These are phyloP conservation scores for Globisporangium recalcitrans DNA, from an alignment of 352 stramenopile genomes.

Conservation along the genomic window DNA sequence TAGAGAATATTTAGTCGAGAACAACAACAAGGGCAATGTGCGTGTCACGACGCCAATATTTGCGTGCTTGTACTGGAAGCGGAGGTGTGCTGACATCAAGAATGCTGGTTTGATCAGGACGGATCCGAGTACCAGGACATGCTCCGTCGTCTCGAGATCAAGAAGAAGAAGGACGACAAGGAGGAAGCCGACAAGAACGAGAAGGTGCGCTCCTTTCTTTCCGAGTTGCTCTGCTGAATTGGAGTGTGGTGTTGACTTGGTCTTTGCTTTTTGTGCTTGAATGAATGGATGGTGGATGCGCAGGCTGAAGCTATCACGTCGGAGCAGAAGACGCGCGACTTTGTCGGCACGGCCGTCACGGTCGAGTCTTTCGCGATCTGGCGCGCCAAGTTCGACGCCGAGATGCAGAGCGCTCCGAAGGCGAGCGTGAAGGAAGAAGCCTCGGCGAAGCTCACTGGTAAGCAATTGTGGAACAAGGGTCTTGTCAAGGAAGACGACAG, in stretches of 20 bases:
- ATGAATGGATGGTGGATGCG: no score
- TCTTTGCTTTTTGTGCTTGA: no score
- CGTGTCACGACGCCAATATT: not conserved
- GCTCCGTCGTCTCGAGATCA: slow-evolving; percentile 74
- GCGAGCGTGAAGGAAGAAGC: slow-evolving; percentile 56
- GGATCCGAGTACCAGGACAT: slow-evolving; percentile 88
- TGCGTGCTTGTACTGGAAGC: not conserved
- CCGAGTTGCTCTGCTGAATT: no score
- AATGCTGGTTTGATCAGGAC: slow-evolving; percentile 37
- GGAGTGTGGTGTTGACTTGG: no score
- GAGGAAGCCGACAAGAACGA: slow-evolving; percentile 48
- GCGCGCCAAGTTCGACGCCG: slow-evolving; percentile 63
- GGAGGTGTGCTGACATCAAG: not conserved
- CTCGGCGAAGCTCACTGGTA: slow-evolving; percentile 72
- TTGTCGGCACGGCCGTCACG: slow-evolving; percentile 63
- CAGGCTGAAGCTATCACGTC: slow-evolving; percentile 7
- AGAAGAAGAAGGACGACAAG: slow-evolving; percentile 76
- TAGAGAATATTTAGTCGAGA: slow-evolving; percentile 83
- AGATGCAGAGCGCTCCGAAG: slow-evolving; percentile 51
- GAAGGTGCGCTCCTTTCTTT: slow-evolving; percentile 16
- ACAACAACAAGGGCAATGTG: slow-evolving; percentile 84
- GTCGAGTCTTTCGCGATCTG: slow-evolving; percentile 69
- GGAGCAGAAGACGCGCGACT: slow-evolving; percentile 14
- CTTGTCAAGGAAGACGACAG: slow-evolving; percentile 64
- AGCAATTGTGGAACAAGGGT: slow-evolving; percentile 65